These are phyloP conservation scores for Dimargaris xerosporica DNA, from an alignment of 192 early-diverging fungal species.

Conservation along the genomic window DNA sequence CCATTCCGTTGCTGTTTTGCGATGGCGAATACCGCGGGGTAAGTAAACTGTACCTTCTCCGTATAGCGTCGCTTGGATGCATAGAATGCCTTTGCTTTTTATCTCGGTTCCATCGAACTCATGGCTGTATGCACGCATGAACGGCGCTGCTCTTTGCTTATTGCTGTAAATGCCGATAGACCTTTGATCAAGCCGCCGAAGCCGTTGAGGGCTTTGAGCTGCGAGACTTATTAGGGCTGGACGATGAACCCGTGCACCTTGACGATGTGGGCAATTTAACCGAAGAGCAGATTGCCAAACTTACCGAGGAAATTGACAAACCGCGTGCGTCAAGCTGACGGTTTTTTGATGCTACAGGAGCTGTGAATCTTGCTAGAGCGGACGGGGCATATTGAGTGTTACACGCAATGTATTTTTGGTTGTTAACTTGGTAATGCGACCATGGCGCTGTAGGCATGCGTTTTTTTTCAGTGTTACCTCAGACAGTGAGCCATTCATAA, in stretches of 20 bases:
- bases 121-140: too few species aligned
- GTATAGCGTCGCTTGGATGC: neutral
- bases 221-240: constrained; percentile 29
- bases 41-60: neutral
- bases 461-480: too few species aligned
- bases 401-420: too few species aligned
- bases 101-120: neutral
- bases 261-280: constrained; percentile 8
- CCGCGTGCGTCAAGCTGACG: neutral
- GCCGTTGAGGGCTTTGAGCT: constrained; percentile 29
- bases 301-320: constrained; percentile 1
- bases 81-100: neutral
- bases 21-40: constrained; percentile 32
- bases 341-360: too few species aligned
- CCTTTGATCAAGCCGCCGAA: constrained; percentile 29
- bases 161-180: neutral
- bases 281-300: constrained; percentile 1
- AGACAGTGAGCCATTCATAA: too few species aligned
- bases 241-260: constrained; percentile 29
- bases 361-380: too few species aligned
- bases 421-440: too few species aligned
- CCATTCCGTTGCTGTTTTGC: constrained; percentile 31
- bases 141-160: neutral
- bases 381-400: too few species aligned
- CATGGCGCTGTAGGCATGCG: too few species aligned